A percentile compares a stretch with the other conserved stretches of the same genome.
These are phyloP conservation scores for Podospora fimiseda DNA, from an alignment of 495 filamentous ascomycete species.

Conservation along the genomic window DNA sequence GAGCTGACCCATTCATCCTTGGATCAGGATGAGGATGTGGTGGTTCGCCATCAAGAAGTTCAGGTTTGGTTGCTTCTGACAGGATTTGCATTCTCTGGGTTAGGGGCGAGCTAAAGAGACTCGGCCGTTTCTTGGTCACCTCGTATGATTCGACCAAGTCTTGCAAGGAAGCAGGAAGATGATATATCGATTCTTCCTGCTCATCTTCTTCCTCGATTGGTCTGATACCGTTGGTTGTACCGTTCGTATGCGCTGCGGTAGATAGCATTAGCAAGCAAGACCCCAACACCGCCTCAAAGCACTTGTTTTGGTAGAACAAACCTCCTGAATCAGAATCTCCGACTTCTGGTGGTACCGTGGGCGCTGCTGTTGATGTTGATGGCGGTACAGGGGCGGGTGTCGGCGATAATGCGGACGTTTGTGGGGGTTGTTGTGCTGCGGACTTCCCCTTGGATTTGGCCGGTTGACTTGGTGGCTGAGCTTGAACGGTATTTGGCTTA, in stretches of 20 bases:
- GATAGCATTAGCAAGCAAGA: conserved; percentile 18
- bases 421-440: conserved; percentile 19
- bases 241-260: conserved; percentile 47
- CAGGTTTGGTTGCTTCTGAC: conserved; percentile 65
- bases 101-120: conserved; percentile 52
- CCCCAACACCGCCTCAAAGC: too few species aligned
- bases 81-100: conserved; percentile 64
- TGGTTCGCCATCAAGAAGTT: conserved; percentile 70
- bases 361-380: conserved; percentile 12
- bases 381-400: conserved; percentile 13
- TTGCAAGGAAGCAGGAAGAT: conserved; percentile 83
- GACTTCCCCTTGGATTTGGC: conserved; percentile 36
- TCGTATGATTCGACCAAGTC: conserved; percentile 90
- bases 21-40: conserved; percentile 78
- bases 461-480: conserved; percentile 21
- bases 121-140: conserved; percentile 61
- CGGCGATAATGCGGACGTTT: not conserved
- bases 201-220: conserved; percentile 40
- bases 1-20: conserved; percentile 68
- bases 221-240: conserved; percentile 45
- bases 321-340: too few species aligned
- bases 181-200: conserved; percentile 82
- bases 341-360: too few species aligned
- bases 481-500: conserved; percentile 22
- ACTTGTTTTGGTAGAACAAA: too few species aligned